These are phyloP conservation scores for Lepidium didymum DNA, from an alignment of 345 rosid genomes.

Conservation along the genomic window DNA sequence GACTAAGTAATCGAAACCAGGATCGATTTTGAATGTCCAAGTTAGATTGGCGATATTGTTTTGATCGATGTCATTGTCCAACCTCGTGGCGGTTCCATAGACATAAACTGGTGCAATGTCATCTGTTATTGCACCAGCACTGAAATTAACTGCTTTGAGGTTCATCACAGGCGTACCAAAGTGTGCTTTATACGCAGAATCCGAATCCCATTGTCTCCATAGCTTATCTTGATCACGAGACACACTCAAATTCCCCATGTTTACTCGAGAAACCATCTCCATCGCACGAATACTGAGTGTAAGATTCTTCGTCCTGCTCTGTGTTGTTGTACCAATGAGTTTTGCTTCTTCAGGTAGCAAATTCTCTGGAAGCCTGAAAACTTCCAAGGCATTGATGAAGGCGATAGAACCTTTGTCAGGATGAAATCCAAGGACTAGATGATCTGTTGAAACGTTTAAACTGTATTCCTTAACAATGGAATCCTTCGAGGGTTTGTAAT, in stretches of 20 bases:
- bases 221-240: conserved; percentile 43
- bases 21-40: conserved; percentile 58
- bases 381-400: conserved; percentile 71
- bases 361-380: conserved; percentile 51
- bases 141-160: conserved; percentile 42
- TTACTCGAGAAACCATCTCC: conserved; percentile 74
- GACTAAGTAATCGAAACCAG: conserved; percentile 59
- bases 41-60: conserved; percentile 43
- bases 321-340: conserved; percentile 16
- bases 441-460: conserved; percentile 38
- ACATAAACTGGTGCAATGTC: conserved; percentile 55
- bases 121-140: conserved; percentile 31
- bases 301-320: conserved; percentile 11
- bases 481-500: conserved; percentile 28
- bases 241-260: conserved; percentile 71
- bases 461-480: conserved; percentile 51
- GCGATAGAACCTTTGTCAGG: conserved; percentile 49
- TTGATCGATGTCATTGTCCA: conserved; percentile 31
- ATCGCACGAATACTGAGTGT: conserved; percentile 38
- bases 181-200: conserved; percentile 31
- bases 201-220: conserved; percentile 78
- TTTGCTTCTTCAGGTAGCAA: conserved; percentile 45
- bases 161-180: conserved; percentile 29
- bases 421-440: conserved; percentile 40
- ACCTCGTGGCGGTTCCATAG: conserved; percentile 66